Evolutionary conservation across 305 asterid genomes (phyloP).

Genomic region (Stenogyne calaminthoides): DNA sequence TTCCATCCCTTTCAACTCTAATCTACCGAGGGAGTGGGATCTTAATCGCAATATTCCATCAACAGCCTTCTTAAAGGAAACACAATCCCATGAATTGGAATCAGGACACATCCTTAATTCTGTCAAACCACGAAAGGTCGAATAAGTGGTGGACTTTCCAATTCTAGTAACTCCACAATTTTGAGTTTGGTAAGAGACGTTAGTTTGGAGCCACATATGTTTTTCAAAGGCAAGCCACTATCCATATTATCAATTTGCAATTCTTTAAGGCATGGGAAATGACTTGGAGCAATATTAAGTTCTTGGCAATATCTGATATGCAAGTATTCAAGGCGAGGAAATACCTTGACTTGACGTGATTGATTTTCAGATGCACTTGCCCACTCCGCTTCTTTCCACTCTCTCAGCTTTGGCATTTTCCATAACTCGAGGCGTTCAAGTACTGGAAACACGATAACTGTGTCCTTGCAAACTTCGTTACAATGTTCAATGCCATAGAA

Average conservation of each 20-base stretch:
- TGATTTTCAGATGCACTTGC: neutral
- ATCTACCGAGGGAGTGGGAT: too few species aligned
- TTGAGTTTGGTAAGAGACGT: neutral
- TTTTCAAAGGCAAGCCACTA: neutral
- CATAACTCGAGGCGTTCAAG: constrained; percentile 19
- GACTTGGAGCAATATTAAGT: constrained; percentile 28
- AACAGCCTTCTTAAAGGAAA: neutral
- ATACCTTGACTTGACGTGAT: constrained; percentile 4
- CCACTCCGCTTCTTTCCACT: constrained; percentile 30
- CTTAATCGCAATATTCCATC: neutral
- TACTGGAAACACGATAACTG: constrained; percentile 24
- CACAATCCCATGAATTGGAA: neutral
- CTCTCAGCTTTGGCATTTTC: constrained; percentile 27
- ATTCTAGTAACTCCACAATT: neutral
- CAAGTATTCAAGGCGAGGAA: constrained; percentile 12
- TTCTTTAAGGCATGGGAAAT: neutral
- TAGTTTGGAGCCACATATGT: neutral
- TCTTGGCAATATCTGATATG: neutral
- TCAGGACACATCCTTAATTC: neutral
- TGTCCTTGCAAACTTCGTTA: too few species aligned
- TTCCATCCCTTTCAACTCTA: neutral
- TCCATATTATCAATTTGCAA: neutral
- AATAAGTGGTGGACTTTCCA: neutral
- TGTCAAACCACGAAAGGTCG: neutral
- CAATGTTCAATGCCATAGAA: constrained; percentile 25